Evolutionary conservation across 1,284 basidiomycete species (phyloP).

Genomic region (Irpex sp.): DNA sequence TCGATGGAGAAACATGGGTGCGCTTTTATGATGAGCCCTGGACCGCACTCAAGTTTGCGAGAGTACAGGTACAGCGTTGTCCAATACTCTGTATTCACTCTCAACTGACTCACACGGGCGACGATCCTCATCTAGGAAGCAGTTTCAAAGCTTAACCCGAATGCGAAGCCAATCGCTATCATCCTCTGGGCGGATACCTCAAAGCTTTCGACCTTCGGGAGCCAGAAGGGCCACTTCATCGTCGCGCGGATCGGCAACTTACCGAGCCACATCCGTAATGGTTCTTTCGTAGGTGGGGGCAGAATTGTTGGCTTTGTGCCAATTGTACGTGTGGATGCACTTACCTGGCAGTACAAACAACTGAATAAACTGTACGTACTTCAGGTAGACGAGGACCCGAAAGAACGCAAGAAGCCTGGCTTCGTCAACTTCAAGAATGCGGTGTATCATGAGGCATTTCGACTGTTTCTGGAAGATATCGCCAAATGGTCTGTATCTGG

Average conservation of each 20-base stretch:
- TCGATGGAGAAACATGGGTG: conserved; percentile 27
- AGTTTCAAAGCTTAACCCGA: conserved; percentile 23
- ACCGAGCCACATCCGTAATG: conserved; percentile 43
- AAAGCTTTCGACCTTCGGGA: conserved; percentile 50
- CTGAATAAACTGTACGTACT: no score
- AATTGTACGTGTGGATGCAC: conserved; percentile 35
- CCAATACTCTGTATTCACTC: background rate
- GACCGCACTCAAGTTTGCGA: conserved; percentile 29
- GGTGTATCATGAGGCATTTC: conserved; percentile 38
- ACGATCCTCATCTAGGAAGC: background rate
- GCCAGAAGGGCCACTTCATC: conserved; percentile 49
- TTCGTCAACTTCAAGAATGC: conserved; percentile 33
- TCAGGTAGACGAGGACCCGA: conserved; percentile 24
- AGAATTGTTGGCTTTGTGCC: conserved; percentile 52
- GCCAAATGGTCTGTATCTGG: conserved; percentile 24
- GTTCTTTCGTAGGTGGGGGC: conserved; percentile 42
- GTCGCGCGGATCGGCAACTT: conserved; percentile 45
- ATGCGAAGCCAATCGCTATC: conserved; percentile 30
- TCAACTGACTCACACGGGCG: background rate
- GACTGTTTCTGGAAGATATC: conserved; percentile 25
- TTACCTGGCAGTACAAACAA: no score
- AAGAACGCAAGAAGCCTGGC: conserved; percentile 20
- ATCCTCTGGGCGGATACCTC: conserved; percentile 54
- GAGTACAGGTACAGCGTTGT: conserved; percentile 33
- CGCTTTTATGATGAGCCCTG: conserved; percentile 37